Evolutionary conservation across 2,329 filamentous ascomycete genomes (phyloP), one percentile per base, ranked within the genome.

Genomic region (Verticillium longisporum): DNA sequence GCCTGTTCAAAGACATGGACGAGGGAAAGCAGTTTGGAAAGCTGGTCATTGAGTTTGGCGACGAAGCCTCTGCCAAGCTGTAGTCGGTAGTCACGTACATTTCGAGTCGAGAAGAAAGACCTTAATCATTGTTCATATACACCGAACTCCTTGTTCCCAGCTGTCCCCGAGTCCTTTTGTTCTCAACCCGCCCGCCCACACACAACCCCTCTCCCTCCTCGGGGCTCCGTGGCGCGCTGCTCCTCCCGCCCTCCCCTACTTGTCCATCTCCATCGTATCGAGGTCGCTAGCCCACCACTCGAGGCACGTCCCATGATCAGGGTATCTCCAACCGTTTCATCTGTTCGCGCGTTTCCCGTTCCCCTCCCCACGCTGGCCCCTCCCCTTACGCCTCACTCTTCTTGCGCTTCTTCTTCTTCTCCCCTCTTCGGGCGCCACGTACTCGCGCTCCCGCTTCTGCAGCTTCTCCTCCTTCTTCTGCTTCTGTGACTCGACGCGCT

Each of bases 1-100:
- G 80, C 0, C 74, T 97, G 58, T 98, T 97, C 72, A 87, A 91
- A 50, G 92, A 97, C 58, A 96, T 98, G 86, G 91, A 90, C 71
- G 84, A 86, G 6, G 91, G 89, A 0, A 87, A 78, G 64, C 94
- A 98, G 74, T 97, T 98, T 78, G 95, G 94, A 11, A 98, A 98
- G 77, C 74, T 98, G 68, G 92, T 97, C 1, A 85, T 97, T 66
- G 85, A 91, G 68, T 83, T 93, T 68, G 80, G 72, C n/a, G 61
- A 69, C 13, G 79, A 71, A 26, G 72, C 70, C 1, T 61, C 71
- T 18, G 69, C 77, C 3, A 83, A 78, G 67, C 65, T 82, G 62
- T 82, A 73, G 36, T 6, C 54, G n/a, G 26, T 26, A 26, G 26
- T 26, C 4, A 26, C 33, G 54, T 34, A 55, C 9, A 55, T 7